phyloP scores from a whole-genome alignment of 1,139 yeast genomes.

The Taiozyma sp. region DNA sequence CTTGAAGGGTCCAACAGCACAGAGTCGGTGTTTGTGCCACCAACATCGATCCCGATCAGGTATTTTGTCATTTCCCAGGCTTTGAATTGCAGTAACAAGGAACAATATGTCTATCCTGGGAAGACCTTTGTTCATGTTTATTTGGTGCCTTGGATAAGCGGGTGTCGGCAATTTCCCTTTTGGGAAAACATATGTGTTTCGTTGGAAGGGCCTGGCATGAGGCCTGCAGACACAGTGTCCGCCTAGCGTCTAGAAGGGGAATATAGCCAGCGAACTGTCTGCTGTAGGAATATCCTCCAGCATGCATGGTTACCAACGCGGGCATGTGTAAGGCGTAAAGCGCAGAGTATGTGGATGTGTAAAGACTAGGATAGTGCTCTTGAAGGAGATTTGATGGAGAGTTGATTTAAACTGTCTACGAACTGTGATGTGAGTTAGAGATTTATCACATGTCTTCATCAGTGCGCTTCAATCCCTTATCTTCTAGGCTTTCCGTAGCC shows the following conservation, averaged over 20 bases:
- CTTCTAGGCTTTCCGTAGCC: neutral
- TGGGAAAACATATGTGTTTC: neutral
- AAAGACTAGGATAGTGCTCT: too few relatives aligned
- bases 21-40: conserved; percentile 44
- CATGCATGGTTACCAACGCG: neutral
- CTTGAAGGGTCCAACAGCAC: conserved; percentile 35
- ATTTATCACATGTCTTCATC: neutral
- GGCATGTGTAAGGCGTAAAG: neutral
- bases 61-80: conserved; percentile 8
- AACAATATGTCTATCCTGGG: too few relatives aligned
- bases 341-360: neutral
- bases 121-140: too few relatives aligned
- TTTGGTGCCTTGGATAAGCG: neutral
- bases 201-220: neutral
- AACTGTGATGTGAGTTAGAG: neutral
- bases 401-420: neutral
- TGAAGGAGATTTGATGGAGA: neutral
- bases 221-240: neutral
- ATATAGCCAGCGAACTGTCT: neutral
- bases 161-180: neutral
- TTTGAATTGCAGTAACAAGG: neutral
- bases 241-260: neutral
- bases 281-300: neutral
- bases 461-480: too few relatives aligned
- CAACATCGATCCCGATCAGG: conserved; percentile 39